Percentiles rank a stretch among this genome's conserved stretches.
phyloP scores from a whole-genome alignment of 371 early-diverging fungal species.

The Vairimorpha ceranae region DNA sequence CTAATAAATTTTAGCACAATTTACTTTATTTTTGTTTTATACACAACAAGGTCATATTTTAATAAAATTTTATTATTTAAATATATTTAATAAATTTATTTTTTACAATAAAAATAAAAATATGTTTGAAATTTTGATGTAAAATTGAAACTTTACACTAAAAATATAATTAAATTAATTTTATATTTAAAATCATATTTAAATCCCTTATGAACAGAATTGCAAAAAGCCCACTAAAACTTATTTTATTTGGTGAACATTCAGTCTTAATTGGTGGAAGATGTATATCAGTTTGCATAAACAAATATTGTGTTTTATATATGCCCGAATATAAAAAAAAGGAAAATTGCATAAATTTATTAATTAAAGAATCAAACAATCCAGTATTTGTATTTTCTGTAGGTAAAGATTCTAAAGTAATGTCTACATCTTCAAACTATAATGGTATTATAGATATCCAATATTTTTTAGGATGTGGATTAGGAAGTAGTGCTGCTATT shows the following conservation, averaged over 20 bases:
- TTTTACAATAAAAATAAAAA: no score
- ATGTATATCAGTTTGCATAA: constrained; percentile 34
- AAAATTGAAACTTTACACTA: no score
- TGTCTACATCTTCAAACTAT: not conserved
- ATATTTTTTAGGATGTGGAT: constrained; percentile 23
- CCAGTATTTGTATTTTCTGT: not conserved
- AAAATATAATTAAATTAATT: no score
- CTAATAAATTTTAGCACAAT: no score
- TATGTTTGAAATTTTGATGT: no score
- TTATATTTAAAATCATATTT: no score
- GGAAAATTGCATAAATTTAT: not conserved
- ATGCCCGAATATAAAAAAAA: not conserved
- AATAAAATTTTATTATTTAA: no score
- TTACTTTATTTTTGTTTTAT: no score
- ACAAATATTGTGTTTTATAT: not conserved
- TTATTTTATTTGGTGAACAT: constrained; percentile 50
- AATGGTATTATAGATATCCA: constrained; percentile 4
- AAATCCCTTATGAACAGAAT: not conserved
- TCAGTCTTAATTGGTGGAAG: constrained; percentile 28
- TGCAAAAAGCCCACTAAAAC: constrained; percentile 26
- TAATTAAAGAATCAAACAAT: not conserved
- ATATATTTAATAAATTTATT: no score
- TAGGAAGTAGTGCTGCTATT: constrained; percentile 38
- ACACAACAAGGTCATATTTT: no score
- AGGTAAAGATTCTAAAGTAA: not conserved